A percentile compares a stretch with the other conserved stretches of the same genome.
These are phyloP conservation scores for Monilinia aucupariae DNA, from an alignment of 2,329 filamentous ascomycete genomes.

Conservation along the genomic window DNA sequence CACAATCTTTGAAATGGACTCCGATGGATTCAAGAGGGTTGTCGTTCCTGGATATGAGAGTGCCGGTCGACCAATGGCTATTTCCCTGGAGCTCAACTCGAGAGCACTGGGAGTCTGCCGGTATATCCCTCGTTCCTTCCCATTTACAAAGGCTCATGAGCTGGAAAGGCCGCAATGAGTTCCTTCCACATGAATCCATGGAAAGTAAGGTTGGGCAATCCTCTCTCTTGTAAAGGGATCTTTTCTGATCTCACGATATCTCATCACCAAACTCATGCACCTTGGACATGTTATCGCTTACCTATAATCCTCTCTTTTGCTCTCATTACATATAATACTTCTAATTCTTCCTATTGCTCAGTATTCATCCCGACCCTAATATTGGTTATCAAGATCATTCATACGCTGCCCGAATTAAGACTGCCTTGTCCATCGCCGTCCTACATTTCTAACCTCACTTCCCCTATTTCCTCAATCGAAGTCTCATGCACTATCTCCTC, in stretches of 20 bases:
- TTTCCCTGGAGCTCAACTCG: background rate
- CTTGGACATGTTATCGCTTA: conserved; percentile 6
- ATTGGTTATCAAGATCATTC: background rate
- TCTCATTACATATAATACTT: background rate
- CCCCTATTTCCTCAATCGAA: background rate
- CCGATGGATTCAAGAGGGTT: background rate
- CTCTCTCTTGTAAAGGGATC: background rate
- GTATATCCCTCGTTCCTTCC: background rate
- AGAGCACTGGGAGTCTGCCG: background rate
- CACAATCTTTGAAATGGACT: background rate
- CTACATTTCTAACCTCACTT: background rate
- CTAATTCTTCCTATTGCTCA: background rate
- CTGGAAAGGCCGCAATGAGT: background rate
- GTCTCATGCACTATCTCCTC: background rate
- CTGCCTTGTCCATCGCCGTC: background rate
- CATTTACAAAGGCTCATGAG: background rate
- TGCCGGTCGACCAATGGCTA: background rate
- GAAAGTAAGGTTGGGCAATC: background rate
- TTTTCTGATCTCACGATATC: background rate
- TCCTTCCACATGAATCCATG: background rate
- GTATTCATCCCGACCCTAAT: background rate
- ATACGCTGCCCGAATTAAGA: background rate
- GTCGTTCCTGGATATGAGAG: background rate
- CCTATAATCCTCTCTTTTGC: background rate
- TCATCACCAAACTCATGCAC: background rate